Conservation (phyloP, 371 early-diverging fungal genomes). For the Mucor ambiguus region DNA sequence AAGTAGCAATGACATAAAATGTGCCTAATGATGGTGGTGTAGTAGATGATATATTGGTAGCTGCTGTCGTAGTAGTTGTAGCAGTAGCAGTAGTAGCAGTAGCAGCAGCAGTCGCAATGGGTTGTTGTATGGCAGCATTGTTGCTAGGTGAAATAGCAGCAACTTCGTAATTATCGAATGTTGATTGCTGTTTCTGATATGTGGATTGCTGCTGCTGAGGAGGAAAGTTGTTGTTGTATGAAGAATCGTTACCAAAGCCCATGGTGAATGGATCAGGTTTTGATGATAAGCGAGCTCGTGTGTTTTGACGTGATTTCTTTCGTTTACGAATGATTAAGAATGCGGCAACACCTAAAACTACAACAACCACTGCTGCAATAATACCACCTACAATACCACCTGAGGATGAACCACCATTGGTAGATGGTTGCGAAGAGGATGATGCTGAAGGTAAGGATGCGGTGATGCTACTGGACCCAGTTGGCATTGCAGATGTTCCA, state of each 20-base stretch:
- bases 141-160: constrained; percentile 4
- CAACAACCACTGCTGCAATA: constrained; percentile 27
- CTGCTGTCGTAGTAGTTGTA: neutral
- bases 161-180: constrained; percentile 3
- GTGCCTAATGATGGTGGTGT: constrained; percentile 27
- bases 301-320: constrained; percentile 19
- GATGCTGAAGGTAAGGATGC: neutral
- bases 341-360: constrained; percentile 26
- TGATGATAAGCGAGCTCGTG: constrained; percentile 12
- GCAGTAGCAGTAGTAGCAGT: neutral
- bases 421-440: neutral
- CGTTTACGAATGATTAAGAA: constrained; percentile 31
- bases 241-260: constrained; percentile 22
- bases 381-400: constrained; percentile 38
- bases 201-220: neutral
- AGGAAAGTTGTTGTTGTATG: neutral
- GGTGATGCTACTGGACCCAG: neutral
- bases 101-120: neutral
- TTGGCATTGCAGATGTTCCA: neutral
- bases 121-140: neutral
- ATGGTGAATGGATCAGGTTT: constrained; percentile 28
- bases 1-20: constrained; percentile 46
- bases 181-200: neutral
- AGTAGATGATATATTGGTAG: constrained; percentile 1
- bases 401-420: neutral